Base-by-base conservation (phyloP, 2,329 filamentous ascomycete genomes). In the Chaetomiaceae sp. region DNA sequence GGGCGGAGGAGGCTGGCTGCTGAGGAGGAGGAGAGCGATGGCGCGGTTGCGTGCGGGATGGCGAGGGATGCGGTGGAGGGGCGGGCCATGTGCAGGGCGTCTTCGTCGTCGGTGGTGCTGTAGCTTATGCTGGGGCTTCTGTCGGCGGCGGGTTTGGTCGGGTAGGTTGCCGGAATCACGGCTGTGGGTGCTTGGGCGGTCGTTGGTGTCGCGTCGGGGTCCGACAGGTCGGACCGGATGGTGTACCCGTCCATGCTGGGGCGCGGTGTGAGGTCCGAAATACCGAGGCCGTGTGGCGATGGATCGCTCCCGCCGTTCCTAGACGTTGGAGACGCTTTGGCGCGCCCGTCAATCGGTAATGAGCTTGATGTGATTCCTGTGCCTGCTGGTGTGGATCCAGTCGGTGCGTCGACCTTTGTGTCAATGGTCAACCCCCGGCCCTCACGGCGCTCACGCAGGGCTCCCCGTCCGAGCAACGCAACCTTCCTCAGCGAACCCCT, bases 401-500 rank as follows among this genome's bases (percentile, higher is more conserved):
- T 22, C 1, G 43, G 47, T 31, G 19, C 17, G 38, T 58, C 47
- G 34, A 59, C 34, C 22, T 69, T 67, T 19, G 70, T 74, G 51
- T 77, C 71, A 51, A 78, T 70, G 19, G 68, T 69, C 54, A 77
- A 62, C 17, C 72, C 67, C 51, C 74, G 79, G 52, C 69, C 71
- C 52, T 83, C 83, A 60, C 73, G 79, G 64, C 71, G 77, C 61
- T 82, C 83, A 56, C 80, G 77, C 68, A 81, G 83, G 51, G 78
- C 82, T 57, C 86, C 85, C 58, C 87, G 87, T 15, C 89, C 89
- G 17, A 96, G 77, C 45, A 96, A 75, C 23, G 90, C 91, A 11
- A 89, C 89, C 71, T 96, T 96, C 55, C 91, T 82, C 67, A 96
- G 75, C 11, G 91, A 96, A 4, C 90, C 91, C 66, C 88, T 88